Percentiles rank a stretch among this genome's conserved stretches.
Evolutionary conservation across 2,329 filamentous ascomycete genomes (phyloP).

Genomic region (Talaromyces sp.): DNA sequence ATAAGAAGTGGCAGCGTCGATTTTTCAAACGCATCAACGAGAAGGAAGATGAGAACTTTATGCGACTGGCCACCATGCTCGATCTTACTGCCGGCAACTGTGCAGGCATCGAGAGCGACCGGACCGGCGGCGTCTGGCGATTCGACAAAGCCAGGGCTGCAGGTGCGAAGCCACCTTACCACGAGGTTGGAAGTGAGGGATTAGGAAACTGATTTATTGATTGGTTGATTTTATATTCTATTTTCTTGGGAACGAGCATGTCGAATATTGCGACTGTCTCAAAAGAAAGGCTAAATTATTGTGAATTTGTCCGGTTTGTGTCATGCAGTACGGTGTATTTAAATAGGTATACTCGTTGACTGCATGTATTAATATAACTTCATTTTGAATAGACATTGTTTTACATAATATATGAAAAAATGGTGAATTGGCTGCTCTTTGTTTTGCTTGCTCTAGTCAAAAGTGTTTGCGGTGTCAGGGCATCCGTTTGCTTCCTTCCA

Average conservation of each 20-base stretch:
- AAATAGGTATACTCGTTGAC: not conserved
- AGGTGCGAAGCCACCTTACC: slow-evolving; percentile 38
- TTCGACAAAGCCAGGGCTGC: slow-evolving; percentile 55
- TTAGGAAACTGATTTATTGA: slow-evolving; percentile 25
- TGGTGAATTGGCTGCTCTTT: not conserved
- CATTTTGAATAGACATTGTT: not conserved
- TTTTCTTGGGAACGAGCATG: not conserved
- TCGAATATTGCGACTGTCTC: not conserved
- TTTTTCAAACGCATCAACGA: slow-evolving; percentile 61
- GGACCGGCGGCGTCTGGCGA: slow-evolving; percentile 66
- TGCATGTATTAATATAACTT: not conserved
- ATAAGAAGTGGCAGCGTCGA: slow-evolving; percentile 70
- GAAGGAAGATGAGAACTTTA: slow-evolving; percentile 34
- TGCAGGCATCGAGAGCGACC: slow-evolving; percentile 51
- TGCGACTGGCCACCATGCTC: slow-evolving; percentile 37
- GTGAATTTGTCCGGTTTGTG: not conserved
- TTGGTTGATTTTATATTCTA: not conserved
- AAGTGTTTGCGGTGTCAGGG: not conserved
- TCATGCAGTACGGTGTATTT: not conserved
- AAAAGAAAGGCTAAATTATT: not conserved
- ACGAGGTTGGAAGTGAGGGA: slow-evolving; percentile 33
- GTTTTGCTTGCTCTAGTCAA: not conserved
- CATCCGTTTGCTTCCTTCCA: not conserved
- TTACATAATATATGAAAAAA: not conserved
- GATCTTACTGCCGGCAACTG: slow-evolving; percentile 36